These are phyloP conservation scores for Leishmania arabica DNA, from an alignment of 208 protist species.

Conservation along the genomic window DNA sequence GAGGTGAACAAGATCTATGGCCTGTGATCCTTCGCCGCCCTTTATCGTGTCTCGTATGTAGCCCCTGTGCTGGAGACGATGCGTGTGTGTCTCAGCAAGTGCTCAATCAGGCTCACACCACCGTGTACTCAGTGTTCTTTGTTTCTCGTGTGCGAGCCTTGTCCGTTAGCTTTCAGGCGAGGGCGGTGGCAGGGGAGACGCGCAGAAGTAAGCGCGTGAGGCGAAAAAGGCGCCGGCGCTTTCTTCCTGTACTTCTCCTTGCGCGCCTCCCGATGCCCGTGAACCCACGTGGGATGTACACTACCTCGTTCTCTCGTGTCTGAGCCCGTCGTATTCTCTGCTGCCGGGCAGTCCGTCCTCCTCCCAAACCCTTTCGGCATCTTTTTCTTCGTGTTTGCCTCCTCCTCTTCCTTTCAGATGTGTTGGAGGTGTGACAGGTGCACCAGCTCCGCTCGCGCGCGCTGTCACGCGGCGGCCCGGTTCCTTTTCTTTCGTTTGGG, in stretches of 20 bases:
- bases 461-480: not conserved
- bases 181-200: not conserved
- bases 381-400: not conserved
- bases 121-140: not conserved
- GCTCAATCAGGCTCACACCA: not conserved
- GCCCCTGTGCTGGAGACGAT: not conserved
- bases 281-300: conserved; percentile 12
- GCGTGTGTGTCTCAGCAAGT: not conserved
- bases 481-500: not conserved
- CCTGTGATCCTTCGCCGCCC: conserved; percentile 20
- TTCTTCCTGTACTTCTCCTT: not conserved
- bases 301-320: not conserved
- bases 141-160: not conserved
- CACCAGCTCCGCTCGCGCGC: not conserved
- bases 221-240: not conserved
- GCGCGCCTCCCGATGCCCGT: not conserved
- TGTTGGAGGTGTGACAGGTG: not conserved
- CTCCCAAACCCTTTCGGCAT: not conserved
- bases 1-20: conserved; percentile 91
- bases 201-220: not conserved
- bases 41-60: not conserved
- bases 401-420: not conserved
- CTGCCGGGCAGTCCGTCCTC: not conserved
- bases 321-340: not conserved
- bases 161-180: not conserved